These are phyloP conservation scores for Ganoderma sinense DNA, from an alignment of 1,284 basidiomycete genomes.

Conservation along the genomic window DNA sequence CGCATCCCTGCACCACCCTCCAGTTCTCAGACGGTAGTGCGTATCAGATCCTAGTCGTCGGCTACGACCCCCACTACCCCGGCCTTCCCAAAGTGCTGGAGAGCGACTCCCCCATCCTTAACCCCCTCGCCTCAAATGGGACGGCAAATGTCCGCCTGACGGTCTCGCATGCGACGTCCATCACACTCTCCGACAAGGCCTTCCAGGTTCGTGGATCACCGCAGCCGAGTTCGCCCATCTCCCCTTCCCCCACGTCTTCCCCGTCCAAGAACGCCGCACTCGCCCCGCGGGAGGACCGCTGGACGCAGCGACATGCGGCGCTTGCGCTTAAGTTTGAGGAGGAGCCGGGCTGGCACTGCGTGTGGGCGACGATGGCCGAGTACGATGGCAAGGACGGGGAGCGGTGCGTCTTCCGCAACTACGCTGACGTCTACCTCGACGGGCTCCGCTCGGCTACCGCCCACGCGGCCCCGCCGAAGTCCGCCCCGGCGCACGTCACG, in stretches of 20 bases:
- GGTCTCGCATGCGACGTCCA: slow-evolving; percentile 59
- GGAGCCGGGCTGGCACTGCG: slow-evolving; percentile 61
- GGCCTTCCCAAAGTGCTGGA: slow-evolving; percentile 67
- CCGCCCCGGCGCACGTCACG: slow-evolving; percentile 6
- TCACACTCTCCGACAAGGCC: slow-evolving; percentile 65
- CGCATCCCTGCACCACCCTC: slow-evolving; percentile 63
- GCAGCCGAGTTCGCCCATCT: not conserved
- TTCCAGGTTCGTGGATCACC: slow-evolving; percentile 40
- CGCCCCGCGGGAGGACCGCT: slow-evolving; percentile 43
- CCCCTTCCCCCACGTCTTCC: not conserved
- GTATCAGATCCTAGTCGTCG: slow-evolving; percentile 68
- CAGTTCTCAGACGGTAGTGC: slow-evolving; percentile 59
- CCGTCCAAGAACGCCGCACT: slow-evolving; percentile 2
- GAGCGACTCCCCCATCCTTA: slow-evolving; percentile 56
- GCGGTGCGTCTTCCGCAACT: slow-evolving; percentile 62
- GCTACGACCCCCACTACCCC: slow-evolving; percentile 61
- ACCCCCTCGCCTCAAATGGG: slow-evolving; percentile 41
- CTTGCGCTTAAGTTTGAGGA: slow-evolving; percentile 56
- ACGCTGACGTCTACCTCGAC: slow-evolving; percentile 62
- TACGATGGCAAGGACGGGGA: slow-evolving; percentile 46
- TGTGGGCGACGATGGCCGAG: slow-evolving; percentile 66
- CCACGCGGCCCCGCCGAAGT: not conserved
- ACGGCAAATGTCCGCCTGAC: slow-evolving; percentile 48
- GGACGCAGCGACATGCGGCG: slow-evolving; percentile 65
- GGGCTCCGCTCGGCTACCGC: slow-evolving; percentile 21